Percentiles rank a stretch among this genome's conserved stretches.
Conservation (phyloP, 331 rosid species). For the Malus hybrid region DNA sequence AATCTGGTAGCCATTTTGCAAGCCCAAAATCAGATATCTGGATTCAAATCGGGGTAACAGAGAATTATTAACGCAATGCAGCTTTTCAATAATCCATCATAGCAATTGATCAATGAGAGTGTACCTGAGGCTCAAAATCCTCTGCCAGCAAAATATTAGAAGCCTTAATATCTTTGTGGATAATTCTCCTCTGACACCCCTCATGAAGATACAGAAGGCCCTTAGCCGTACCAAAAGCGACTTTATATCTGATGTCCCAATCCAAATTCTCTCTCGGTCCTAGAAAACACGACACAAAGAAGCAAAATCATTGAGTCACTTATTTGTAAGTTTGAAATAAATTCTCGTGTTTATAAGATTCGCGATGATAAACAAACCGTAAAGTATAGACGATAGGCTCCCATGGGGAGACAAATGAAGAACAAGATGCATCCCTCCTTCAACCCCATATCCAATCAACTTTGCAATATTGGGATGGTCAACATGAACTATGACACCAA, state of each 20-base stretch:
- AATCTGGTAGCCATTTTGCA: conserved; percentile 96
- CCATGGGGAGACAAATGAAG: conserved; percentile 96
- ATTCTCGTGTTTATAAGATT: background rate
- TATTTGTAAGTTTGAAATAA: background rate
- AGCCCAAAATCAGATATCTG: conserved; percentile 98
- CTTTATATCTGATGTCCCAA: conserved; percentile 66
- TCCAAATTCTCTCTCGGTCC: conserved; percentile 77
- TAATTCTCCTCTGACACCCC: conserved; percentile 92
- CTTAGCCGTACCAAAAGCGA: conserved; percentile 79
- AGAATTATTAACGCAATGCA: background rate
- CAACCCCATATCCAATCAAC: conserved; percentile 95
- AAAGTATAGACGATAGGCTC: conserved; percentile 79
- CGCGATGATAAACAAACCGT: conserved; percentile 42
- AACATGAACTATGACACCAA: conserved; percentile 90
- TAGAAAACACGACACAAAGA: conserved; percentile 15
- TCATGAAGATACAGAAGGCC: conserved; percentile 90
- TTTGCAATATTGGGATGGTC: conserved; percentile 91
- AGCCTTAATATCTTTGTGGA: conserved; percentile 96
- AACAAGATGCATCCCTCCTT: conserved; percentile 98
- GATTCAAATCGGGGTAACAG: conserved; percentile 18
- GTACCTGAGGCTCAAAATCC: conserved; percentile 95
- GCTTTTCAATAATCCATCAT: background rate
- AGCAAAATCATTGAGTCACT: background rate
- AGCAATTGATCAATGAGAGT: background rate
- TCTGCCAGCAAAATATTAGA: conserved; percentile 78